Evolutionary conservation across 305 asterid genomes (phyloP), one percentile per base, ranked within the genome.

Genomic region (Plantago lanceolata): DNA sequence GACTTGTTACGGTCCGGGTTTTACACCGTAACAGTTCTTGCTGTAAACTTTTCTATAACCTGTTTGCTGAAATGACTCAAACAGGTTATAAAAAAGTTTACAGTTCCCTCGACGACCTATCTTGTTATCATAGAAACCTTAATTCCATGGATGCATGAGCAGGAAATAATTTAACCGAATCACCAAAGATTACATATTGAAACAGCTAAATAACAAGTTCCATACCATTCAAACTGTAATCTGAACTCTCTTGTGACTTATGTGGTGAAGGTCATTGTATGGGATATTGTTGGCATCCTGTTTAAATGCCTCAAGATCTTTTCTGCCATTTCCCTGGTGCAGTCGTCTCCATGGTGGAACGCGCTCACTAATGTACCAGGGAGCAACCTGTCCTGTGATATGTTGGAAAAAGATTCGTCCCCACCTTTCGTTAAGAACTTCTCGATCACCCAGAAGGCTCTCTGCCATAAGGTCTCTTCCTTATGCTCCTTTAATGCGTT

Each of bases 401-500:
- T 80, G 63, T 67, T 77, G 18, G 87, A 81, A 59, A 52, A 55
- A 40, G 90, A 80, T 24, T 71, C 76, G 43, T 82, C 88, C 52
- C 91, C 91, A 19, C 92, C 91, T 53, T 72, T 79, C 63, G 69
- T 61, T 73, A 89, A 75, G 77, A 89, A 83, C 76, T 75, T 85
- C 72, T 89, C 94, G 5, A 87, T 79, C 73, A 89, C 49, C 97
- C 95, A 89, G 66, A 89, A 81, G 19, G 91, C 79, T 69, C 78
- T 87, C 75, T 81, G 85, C 85, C 77, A 31, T 21, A 89, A 57
- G 9, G 26, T 66, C 47, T 79, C 85, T 62, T 78, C 89, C 61
- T 68, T 76, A 64, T 85, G 97, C 75, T 89, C 94, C 74, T 84
- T 85, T 66, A 87, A 79, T 5, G 72, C 85, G 51, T 82, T 82